Evolutionary conservation across 225 moss, liverwort and hornwort genomes (phyloP).

Genomic region (Polytrichum commune): DNA sequence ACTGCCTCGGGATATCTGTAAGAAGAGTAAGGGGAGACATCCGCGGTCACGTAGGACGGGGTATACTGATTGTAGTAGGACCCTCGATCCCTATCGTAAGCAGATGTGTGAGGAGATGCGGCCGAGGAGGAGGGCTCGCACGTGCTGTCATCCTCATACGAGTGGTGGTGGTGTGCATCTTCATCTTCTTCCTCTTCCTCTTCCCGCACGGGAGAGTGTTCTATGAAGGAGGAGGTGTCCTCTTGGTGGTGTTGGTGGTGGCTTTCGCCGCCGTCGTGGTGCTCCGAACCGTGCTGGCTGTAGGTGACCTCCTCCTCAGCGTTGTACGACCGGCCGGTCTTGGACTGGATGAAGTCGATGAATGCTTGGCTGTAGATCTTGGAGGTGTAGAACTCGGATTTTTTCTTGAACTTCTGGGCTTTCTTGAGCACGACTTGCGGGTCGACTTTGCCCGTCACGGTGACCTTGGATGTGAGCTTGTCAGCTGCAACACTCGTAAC

Average conservation of each 20-base stretch:
- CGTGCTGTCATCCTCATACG: no score
- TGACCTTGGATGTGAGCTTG: conserved; percentile 21
- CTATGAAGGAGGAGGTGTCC: conserved; percentile 40
- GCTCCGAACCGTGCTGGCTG: conserved; percentile 28
- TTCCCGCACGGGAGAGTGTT: conserved; percentile 17
- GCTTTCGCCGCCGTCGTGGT: conserved; percentile 6
- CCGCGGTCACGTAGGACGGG: not conserved
- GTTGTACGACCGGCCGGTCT: conserved; percentile 34
- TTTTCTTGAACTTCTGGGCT: conserved; percentile 27
- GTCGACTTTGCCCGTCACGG: conserved; percentile 53
- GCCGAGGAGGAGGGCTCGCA: conserved; percentile 3
- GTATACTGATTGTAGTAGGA: conserved; percentile 13
- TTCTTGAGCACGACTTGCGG: conserved; percentile 32
- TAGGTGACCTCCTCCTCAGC: conserved; percentile 35
- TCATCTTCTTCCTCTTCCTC: conserved; percentile 10
- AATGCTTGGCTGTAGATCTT: conserved; percentile 45
- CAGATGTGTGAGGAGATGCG: conserved; percentile 1
- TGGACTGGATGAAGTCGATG: conserved; percentile 51
- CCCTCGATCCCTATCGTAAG: conserved; percentile 8
- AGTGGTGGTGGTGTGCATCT: no score
- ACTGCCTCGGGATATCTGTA: conserved; percentile 4
- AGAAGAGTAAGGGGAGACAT: no score
- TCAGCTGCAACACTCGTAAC: conserved; percentile 26
- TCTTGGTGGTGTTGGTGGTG: conserved; percentile 48
- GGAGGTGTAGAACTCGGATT: conserved; percentile 41